phyloP scores from a whole-genome alignment of 768 basidiomycete species.

The Basidioascus undulatus region DNA sequence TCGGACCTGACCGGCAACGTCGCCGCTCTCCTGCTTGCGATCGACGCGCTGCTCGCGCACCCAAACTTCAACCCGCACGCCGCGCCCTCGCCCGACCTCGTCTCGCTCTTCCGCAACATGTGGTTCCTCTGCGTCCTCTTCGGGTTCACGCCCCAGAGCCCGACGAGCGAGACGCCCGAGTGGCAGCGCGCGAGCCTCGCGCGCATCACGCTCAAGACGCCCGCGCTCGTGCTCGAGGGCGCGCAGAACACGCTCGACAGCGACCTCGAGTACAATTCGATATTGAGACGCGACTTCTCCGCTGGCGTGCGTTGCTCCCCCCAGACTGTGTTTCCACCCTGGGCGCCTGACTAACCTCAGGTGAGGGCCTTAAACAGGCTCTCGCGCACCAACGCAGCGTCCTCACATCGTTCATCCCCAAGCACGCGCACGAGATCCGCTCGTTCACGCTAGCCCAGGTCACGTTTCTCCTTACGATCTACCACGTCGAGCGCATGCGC shows the following conservation, averaged over 20 bases:
- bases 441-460: conserved; percentile 56
- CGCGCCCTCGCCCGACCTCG: conserved; percentile 32
- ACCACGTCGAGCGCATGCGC: conserved; percentile 70
- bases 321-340: too few relatives aligned
- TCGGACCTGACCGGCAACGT: conserved; percentile 75
- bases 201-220: conserved; percentile 66
- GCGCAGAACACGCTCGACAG: conserved; percentile 59
- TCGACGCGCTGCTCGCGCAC: conserved; percentile 63
- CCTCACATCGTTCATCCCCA: conserved; percentile 39
- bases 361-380: too few relatives aligned
- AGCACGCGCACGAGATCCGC: conserved; percentile 42
- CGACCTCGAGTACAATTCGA: conserved; percentile 78
- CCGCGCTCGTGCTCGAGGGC: conserved; percentile 56
- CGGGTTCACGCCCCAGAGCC: conserved; percentile 31
- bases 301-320: conserved; percentile 13
- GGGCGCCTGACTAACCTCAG: too few relatives aligned
- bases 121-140: conserved; percentile 87
- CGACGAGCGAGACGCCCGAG: conserved; percentile 30
- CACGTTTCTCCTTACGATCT: conserved; percentile 60
- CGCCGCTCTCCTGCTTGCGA: conserved; percentile 65
- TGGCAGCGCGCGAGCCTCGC: conserved; percentile 55
- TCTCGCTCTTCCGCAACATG: conserved; percentile 63
- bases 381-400: conserved; percentile 38
- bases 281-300: conserved; percentile 52
- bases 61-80: conserved; percentile 37